phyloP scores from a whole-genome alignment of 2,329 filamentous ascomycete genomes.

The Chlorencoelia australis region DNA sequence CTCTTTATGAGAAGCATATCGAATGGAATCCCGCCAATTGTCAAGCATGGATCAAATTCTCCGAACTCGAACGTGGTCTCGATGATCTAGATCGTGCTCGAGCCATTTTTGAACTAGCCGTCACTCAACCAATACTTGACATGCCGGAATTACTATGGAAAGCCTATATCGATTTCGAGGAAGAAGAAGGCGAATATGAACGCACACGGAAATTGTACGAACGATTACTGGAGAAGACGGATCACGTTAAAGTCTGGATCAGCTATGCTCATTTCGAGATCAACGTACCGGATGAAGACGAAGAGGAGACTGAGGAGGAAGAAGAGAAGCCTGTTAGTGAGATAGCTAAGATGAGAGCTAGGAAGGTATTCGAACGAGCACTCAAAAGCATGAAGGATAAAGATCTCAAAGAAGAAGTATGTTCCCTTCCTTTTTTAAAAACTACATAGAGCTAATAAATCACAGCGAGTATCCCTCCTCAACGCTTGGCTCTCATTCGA shows the following conservation, averaged over 20 bases:
- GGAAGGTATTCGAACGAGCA: constrained; percentile 75
- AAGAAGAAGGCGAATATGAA: constrained; percentile 87
- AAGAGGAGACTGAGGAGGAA: constrained; percentile 46
- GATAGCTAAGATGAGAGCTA: constrained; percentile 71
- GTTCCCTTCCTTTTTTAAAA: constrained; percentile 13
- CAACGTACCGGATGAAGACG: constrained; percentile 69
- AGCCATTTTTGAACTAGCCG: constrained; percentile 85
- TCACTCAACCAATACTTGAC: constrained; percentile 72
- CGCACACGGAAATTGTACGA: constrained; percentile 77
- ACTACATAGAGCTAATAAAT: constrained; percentile 24
- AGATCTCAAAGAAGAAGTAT: constrained; percentile 77
- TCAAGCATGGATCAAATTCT: constrained; percentile 93
- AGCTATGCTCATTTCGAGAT: constrained; percentile 98
- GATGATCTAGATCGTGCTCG: constrained; percentile 82
- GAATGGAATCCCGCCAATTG: constrained; percentile 86
- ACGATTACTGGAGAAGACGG: constrained; percentile 84
- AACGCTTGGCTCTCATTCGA: constrained; percentile 92
- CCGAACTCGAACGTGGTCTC: constrained; percentile 81
- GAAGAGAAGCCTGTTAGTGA: constrained; percentile 62
- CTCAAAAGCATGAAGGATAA: constrained; percentile 81
- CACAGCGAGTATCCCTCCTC: constrained; percentile 70
- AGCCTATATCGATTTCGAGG: constrained; percentile 96
- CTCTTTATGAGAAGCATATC: constrained; percentile 86
- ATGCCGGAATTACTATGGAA: constrained; percentile 99
- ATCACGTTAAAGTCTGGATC: constrained; percentile 99